Evolutionary conservation across 2,329 filamentous ascomycete species (phyloP).

Genomic region (Colletotrichum plurivorum): DNA sequence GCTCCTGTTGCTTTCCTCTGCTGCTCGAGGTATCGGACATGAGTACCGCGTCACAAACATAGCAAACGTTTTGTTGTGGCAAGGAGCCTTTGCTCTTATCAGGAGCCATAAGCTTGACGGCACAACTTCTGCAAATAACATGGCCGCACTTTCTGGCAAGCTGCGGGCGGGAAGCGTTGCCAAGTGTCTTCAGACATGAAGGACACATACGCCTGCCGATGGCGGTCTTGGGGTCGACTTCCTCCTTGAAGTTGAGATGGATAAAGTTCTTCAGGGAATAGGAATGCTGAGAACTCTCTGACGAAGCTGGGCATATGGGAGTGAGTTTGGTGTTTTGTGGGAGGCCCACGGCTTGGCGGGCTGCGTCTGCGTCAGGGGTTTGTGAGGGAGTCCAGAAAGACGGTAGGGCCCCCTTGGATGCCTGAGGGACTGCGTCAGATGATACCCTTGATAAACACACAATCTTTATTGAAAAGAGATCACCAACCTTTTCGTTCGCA

Average conservation of each 20-base stretch:
- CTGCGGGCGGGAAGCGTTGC: constrained; percentile 86
- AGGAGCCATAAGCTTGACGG: constrained; percentile 84
- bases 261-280: constrained; percentile 86
- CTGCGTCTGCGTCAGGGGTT: constrained; percentile 70
- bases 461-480: neutral
- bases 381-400: constrained; percentile 95
- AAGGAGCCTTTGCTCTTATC: constrained; percentile 54
- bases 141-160: constrained; percentile 92
- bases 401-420: constrained; percentile 65
- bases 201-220: constrained; percentile 75
- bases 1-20: constrained; percentile 57
- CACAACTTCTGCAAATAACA: constrained; percentile 88
- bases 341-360: constrained; percentile 25
- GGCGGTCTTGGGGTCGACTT: constrained; percentile 65
- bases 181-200: constrained; percentile 85
- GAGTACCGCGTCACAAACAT: constrained; percentile 89
- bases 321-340: constrained; percentile 74
- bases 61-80: constrained; percentile 75
- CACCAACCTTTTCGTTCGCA: constrained; percentile 77
- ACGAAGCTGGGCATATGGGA: constrained; percentile 84
- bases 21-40: constrained; percentile 63
- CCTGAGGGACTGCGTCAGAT: constrained; percentile 29
- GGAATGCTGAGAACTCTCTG: constrained; percentile 75
- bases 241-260: constrained; percentile 82
- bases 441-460: neutral